Conservation (phyloP, 345 rosid genomes). For the Triadica sebifera region DNA sequence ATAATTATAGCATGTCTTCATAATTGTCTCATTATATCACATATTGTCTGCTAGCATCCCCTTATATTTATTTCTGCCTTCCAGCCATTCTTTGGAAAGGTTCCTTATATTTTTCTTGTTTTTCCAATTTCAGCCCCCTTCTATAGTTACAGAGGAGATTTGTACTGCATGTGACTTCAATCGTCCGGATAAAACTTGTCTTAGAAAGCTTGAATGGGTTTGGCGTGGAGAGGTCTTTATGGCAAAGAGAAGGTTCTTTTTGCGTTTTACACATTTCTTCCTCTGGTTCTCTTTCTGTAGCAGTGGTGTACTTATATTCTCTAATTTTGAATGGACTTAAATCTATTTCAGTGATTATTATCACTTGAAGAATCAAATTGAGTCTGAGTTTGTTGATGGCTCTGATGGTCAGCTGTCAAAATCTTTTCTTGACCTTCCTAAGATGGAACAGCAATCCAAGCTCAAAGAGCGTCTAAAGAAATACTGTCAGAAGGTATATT, state of each 20-base stretch:
- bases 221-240: conserved; percentile 94
- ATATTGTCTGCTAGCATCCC: background rate
- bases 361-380: conserved; percentile 91
- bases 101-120: conserved; percentile 13
- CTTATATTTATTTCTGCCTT: background rate
- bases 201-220: conserved; percentile 95
- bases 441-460: conserved; percentile 71
- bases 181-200: conserved; percentile 90
- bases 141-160: conserved; percentile 81
- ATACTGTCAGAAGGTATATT: conserved; percentile 80
- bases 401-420: conserved; percentile 55
- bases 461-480: conserved; percentile 84
- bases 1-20: background rate
- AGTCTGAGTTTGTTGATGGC: conserved; percentile 77
- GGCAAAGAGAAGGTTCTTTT: conserved; percentile 81
- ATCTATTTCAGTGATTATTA: conserved; percentile 73
- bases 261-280: background rate
- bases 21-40: background rate
- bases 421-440: conserved; percentile 83
- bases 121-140: conserved; percentile 75
- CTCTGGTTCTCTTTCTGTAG: conserved; percentile 14
- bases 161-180: conserved; percentile 98
- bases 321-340: conserved; percentile 21
- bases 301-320: conserved; percentile 12
- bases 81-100: background rate